Percentiles rank a stretch among this genome's conserved stretches.
These are phyloP conservation scores for Stemphylium beticola DNA, from an alignment of 2,329 filamentous ascomycete genomes.

Conservation along the genomic window DNA sequence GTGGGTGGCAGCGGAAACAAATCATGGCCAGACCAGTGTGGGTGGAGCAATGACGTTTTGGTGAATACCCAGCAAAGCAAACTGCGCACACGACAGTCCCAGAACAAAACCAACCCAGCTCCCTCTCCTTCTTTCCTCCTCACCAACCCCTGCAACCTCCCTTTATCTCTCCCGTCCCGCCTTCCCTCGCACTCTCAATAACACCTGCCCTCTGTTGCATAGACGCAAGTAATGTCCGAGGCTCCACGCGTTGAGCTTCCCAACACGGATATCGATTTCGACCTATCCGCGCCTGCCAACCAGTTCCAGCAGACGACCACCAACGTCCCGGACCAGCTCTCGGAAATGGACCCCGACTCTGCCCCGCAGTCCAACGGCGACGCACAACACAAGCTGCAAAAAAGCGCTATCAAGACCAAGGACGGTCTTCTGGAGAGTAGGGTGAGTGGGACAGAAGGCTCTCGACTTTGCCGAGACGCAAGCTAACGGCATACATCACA, in stretches of 20 bases:
- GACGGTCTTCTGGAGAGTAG: slow-evolving; percentile 52
- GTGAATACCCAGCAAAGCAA: slow-evolving; percentile 18
- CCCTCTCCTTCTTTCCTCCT: slow-evolving; percentile 2
- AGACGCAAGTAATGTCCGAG: slow-evolving; percentile 34
- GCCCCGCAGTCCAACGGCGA: slow-evolving; percentile 29
- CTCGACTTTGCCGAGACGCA: slow-evolving; percentile 42
- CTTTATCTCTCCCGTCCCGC: not conserved
- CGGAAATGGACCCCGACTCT: slow-evolving; percentile 24
- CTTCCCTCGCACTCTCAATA: not conserved
- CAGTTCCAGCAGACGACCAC: slow-evolving; percentile 28
- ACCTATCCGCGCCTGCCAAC: slow-evolving; percentile 34
- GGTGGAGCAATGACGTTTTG: slow-evolving; percentile 17
- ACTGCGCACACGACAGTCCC: slow-evolving; percentile 27
- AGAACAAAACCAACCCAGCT: slow-evolving; percentile 12
- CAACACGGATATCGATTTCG: slow-evolving; percentile 36
- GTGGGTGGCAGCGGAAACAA: slow-evolving; percentile 15
- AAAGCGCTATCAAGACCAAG: slow-evolving; percentile 42
- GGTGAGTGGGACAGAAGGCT: slow-evolving; percentile 47
- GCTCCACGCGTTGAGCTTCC: slow-evolving; percentile 41
- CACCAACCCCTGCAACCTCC: slow-evolving; percentile 2
- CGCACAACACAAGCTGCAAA: slow-evolving; percentile 24
- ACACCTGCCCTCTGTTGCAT: slow-evolving; percentile 1
- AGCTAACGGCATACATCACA: slow-evolving; percentile 45
- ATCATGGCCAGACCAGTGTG: slow-evolving; percentile 11
- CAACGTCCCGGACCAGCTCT: slow-evolving; percentile 21